These are phyloP conservation scores for Paspalum vaginatum DNA, from an alignment of 176 grass and related monocot species.

Conservation along the genomic window DNA sequence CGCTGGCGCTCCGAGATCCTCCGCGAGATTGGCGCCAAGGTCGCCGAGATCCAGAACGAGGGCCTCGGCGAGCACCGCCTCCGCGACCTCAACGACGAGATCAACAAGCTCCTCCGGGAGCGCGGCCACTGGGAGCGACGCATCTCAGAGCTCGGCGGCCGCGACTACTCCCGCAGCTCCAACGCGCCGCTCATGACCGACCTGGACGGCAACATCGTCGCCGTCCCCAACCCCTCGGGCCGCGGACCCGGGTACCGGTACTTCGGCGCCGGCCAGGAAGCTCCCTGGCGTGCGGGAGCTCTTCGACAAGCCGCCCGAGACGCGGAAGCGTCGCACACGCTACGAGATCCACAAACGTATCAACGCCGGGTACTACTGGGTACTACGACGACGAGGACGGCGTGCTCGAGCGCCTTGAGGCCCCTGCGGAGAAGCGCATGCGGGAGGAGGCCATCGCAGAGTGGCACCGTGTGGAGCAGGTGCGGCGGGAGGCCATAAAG, in stretches of 20 bases:
- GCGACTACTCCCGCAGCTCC: slow-evolving; percentile 71
- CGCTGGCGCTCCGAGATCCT: slow-evolving; percentile 95
- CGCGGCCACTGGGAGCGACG: slow-evolving; percentile 94
- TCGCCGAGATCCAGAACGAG: slow-evolving; percentile 97
- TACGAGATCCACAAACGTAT: slow-evolving; percentile 97
- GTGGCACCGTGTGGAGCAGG: slow-evolving; percentile 70
- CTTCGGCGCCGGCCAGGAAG: slow-evolving; percentile 97
- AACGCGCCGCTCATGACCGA: slow-evolving; percentile 86
- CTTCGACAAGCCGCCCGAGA: slow-evolving; percentile 93
- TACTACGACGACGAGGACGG: slow-evolving; percentile 97
- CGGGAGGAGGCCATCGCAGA: slow-evolving; percentile 55
- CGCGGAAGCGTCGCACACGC: slow-evolving; percentile 73
- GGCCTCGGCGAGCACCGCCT: slow-evolving; percentile 95
- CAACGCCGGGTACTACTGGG: slow-evolving; percentile 85
- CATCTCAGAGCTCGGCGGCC: slow-evolving; percentile 85
- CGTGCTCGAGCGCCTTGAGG: slow-evolving; percentile 85
- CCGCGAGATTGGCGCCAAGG: slow-evolving; percentile 95
- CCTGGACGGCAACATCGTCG: slow-evolving; percentile 92
- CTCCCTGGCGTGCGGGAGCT: slow-evolving; percentile 89
- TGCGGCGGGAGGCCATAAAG: slow-evolving; percentile 89
- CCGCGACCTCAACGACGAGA: slow-evolving; percentile 99
- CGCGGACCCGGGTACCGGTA: slow-evolving; percentile 93
- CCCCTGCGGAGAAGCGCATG: slow-evolving; percentile 67
- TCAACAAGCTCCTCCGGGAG: slow-evolving; percentile 98
- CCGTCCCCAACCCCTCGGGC: slow-evolving; percentile 85